Evolutionary conservation across 805 yeast genomes (phyloP).

Genomic region (Candida maris): DNA sequence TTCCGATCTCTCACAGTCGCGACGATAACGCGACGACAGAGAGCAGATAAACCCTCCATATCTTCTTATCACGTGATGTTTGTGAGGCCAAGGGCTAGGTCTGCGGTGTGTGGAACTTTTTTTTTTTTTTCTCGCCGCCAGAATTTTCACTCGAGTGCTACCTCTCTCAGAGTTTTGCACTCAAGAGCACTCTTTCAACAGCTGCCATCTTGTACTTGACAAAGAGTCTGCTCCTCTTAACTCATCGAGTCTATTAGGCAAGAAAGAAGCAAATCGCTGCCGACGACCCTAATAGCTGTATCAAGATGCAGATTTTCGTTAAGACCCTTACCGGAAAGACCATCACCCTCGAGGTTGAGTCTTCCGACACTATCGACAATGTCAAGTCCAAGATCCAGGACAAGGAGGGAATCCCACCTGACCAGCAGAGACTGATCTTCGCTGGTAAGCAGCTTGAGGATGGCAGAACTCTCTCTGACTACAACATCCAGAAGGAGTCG

Average conservation of each 20-base stretch:
- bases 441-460: constrained; percentile 99
- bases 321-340: constrained; percentile 88
- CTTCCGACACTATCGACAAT: constrained; percentile 97
- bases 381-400: constrained; percentile 98
- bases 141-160: background rate
- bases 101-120: background rate
- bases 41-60: too few species aligned
- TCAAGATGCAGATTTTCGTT: constrained; percentile 66
- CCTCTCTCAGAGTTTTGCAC: background rate
- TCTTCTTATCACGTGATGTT: constrained; percentile 1
- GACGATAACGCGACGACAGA: too few species aligned
- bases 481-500: constrained; percentile 99
- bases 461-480: constrained; percentile 97
- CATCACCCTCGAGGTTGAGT: constrained; percentile 98
- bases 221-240: too few species aligned
- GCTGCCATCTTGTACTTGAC: too few species aligned
- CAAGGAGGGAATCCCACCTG: constrained; percentile 99
- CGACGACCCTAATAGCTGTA: constrained; percentile 29
- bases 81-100: background rate
- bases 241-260: constrained; percentile 18
- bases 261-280: constrained; percentile 38
- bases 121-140: background rate
- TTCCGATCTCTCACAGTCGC: too few species aligned
- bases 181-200: too few species aligned
- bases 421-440: constrained; percentile 98